Evolutionary conservation across 2,329 filamentous ascomycete genomes (phyloP).

Genomic region (Exophiala dermatitidis): DNA sequence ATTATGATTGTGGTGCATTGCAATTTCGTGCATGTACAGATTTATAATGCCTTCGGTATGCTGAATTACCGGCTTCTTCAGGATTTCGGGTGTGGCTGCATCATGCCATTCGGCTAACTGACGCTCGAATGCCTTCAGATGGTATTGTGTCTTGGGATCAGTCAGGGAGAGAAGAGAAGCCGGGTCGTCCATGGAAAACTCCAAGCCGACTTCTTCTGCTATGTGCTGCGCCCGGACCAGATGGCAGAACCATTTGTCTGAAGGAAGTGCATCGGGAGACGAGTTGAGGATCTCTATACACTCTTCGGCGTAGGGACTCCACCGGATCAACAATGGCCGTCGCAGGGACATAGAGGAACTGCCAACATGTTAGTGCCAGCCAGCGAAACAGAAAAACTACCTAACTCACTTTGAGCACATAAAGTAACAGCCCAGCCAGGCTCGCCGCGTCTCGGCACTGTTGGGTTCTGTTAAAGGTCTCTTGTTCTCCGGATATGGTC

Average conservation of each 20-base stretch:
- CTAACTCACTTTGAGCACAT: constrained; percentile 47
- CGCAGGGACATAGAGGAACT: constrained; percentile 54
- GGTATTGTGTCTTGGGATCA: constrained; percentile 58
- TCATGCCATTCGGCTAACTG: constrained; percentile 55
- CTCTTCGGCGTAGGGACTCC: constrained; percentile 58
- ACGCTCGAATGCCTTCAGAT: constrained; percentile 58
- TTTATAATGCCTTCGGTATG: constrained; percentile 60
- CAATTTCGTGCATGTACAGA: constrained; percentile 70
- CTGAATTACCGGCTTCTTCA: constrained; percentile 49
- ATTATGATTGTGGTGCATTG: constrained; percentile 57
- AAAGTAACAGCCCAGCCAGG: constrained; percentile 57
- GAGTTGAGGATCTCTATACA: constrained; percentile 52
- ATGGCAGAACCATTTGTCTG: constrained; percentile 50
- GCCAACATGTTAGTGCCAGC: constrained; percentile 11
- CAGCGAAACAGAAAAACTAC: neutral
- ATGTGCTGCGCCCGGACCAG: constrained; percentile 55
- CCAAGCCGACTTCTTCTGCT: constrained; percentile 60
- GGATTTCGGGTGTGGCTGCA: constrained; percentile 47
- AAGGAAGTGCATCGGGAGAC: constrained; percentile 50
- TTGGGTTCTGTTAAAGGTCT: constrained; percentile 41
- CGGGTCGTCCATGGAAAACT: constrained; percentile 62
- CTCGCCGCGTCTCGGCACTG: constrained; percentile 50
- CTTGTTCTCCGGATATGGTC: constrained; percentile 35
- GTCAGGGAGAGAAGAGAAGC: constrained; percentile 47
- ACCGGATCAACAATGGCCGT: constrained; percentile 52